A percentile compares a stretch with the other conserved stretches of the same genome.
Evolutionary conservation across 2,329 filamentous ascomycete species (phyloP).

Genomic region (Cucurbitaria berberidis): DNA sequence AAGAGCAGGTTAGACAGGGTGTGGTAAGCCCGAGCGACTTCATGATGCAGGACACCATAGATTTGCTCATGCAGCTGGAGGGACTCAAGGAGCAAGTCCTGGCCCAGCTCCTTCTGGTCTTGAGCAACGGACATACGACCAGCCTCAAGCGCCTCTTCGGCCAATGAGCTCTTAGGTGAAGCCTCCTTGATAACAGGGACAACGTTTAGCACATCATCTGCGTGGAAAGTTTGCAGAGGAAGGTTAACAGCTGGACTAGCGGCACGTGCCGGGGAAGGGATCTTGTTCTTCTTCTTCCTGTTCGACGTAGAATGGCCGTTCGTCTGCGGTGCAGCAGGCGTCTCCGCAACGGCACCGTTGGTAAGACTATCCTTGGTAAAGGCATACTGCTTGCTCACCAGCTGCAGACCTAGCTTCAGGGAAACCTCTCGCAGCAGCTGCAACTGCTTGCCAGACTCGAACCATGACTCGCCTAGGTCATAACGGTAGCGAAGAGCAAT

Average conservation of each 20-base stretch:
- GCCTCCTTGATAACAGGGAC: conserved; percentile 97
- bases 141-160: conserved; percentile 94
- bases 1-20: conserved; percentile 95
- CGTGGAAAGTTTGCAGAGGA: conserved; percentile 69
- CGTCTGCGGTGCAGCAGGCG: conserved; percentile 32
- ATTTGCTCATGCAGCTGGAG: conserved; percentile 97
- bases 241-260: conserved; percentile 54
- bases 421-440: conserved; percentile 90
- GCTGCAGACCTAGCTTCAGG: conserved; percentile 86
- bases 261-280: conserved; percentile 56
- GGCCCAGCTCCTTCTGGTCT: conserved; percentile 92
- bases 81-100: conserved; percentile 94
- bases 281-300: conserved; percentile 62
- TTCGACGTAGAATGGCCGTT: conserved; percentile 47
- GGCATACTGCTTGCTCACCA: conserved; percentile 77
- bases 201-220: conserved; percentile 88
- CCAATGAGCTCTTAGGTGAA: conserved; percentile 84
- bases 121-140: conserved; percentile 96
- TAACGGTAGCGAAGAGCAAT: conserved; percentile 77
- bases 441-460: conserved; percentile 69
- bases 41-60: conserved; percentile 94
- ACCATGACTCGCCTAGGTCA: conserved; percentile 72
- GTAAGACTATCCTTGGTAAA: conserved; percentile 59
- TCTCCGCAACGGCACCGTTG: conserved; percentile 23
- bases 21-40: conserved; percentile 95